phyloP scores from a whole-genome alignment of 345 rosid species.

The Fremontodendron californicum region DNA sequence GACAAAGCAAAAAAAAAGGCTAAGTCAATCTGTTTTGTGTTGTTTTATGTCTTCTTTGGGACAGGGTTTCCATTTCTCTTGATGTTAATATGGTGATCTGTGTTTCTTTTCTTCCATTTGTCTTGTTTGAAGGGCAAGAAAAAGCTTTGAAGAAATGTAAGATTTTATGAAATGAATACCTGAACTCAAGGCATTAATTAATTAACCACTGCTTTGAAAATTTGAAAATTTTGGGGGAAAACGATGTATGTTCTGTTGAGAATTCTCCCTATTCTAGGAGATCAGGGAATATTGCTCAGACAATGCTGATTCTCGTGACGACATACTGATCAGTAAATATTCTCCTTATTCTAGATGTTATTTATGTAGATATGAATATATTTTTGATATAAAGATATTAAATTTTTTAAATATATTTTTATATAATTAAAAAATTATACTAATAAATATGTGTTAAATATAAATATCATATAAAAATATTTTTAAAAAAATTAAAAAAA shows the following conservation, averaged over 20 bases:
- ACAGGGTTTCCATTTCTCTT: conserved; percentile 5
- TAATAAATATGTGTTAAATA: no score
- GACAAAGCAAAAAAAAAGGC: not conserved
- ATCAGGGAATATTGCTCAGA: not conserved
- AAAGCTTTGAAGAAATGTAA: not conserved
- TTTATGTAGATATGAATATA: no score
- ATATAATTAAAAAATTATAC: no score
- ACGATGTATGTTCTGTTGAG: not conserved
- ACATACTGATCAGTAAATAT: no score
- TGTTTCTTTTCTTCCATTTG: not conserved
- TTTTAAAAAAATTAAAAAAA: no score
- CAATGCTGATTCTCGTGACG: not conserved
- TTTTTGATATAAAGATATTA: no score
- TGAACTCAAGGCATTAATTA: not conserved
- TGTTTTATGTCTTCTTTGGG: not conserved
- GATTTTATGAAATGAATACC: conserved; percentile 6
- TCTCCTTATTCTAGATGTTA: no score
- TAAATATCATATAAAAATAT: no score
- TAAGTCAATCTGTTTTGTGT: conserved; percentile 23
- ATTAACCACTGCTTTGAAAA: not conserved
- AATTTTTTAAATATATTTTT: no score
- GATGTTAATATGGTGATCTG: conserved; percentile 12
- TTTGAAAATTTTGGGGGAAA: not conserved
- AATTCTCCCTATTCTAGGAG: not conserved
- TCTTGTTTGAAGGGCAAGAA: not conserved